phyloP scores from a whole-genome alignment of 495 filamentous ascomycete species.

The Aspergillus bertholletiae region DNA sequence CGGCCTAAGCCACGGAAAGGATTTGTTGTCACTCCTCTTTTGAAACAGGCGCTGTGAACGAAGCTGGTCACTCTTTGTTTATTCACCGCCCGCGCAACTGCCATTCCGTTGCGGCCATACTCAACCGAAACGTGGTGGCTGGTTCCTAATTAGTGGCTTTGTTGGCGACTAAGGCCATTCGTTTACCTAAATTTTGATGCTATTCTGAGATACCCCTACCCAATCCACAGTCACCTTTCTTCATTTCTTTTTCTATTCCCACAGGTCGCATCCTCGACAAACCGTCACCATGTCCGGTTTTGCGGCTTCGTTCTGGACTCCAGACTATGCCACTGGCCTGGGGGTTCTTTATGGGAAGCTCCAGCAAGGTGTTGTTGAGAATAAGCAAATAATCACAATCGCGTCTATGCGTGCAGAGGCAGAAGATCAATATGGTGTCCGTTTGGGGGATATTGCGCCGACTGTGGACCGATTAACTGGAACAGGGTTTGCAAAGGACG shows the following conservation, averaged over 20 bases:
- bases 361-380: constrained; percentile 92
- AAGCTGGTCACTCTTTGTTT: constrained; percentile 8
- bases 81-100: neutral
- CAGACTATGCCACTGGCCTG: constrained; percentile 88
- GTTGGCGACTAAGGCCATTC: neutral
- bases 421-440: constrained; percentile 82
- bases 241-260: neutral
- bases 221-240: neutral
- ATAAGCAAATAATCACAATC: constrained; percentile 87
- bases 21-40: neutral
- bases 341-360: constrained; percentile 96
- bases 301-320: constrained; percentile 92
- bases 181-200: neutral
- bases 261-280: neutral
- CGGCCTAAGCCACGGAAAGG: constrained; percentile 1
- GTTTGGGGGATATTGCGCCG: constrained; percentile 77
- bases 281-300: constrained; percentile 70
- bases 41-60: constrained; percentile 4
- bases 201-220: neutral
- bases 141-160: constrained; percentile 1
- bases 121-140: neutral
- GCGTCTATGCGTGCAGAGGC: constrained; percentile 94
- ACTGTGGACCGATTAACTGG: constrained; percentile 74
- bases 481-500: constrained; percentile 82
- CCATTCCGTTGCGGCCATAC: neutral